Evolutionary conservation across 768 basidiomycete species (phyloP).

Genomic region (Auricularia sp.): DNA sequence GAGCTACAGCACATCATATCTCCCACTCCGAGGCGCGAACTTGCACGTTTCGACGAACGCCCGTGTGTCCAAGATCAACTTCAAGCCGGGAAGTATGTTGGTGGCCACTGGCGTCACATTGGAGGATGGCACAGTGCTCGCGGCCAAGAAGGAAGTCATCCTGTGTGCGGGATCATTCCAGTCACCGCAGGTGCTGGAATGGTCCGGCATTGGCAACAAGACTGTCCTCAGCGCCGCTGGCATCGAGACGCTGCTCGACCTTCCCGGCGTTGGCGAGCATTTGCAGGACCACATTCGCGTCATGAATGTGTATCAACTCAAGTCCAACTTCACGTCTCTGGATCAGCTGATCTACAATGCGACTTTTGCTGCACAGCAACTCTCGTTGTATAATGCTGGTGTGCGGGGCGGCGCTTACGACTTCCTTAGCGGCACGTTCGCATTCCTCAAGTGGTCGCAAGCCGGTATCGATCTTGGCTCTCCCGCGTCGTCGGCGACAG

Average conservation of each 20-base stretch:
- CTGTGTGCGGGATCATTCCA: too few relatives aligned
- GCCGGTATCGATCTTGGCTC: background rate
- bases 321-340: slow-evolving; percentile 6
- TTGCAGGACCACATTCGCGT: slow-evolving; percentile 20
- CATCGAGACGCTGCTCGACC: slow-evolving; percentile 22
- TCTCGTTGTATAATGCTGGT: slow-evolving; percentile 2
- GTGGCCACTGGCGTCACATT: background rate
- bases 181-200: slow-evolving; percentile 25
- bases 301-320: background rate
- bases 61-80: slow-evolving; percentile 6
- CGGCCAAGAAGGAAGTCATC: slow-evolving; percentile 1
- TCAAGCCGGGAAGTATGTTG: slow-evolving; percentile 4
- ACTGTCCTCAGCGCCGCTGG: slow-evolving; percentile 18
- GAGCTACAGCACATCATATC: slow-evolving; percentile 4
- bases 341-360: background rate
- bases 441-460: background rate
- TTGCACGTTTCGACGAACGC: slow-evolving; percentile 3
- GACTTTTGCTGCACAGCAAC: background rate
- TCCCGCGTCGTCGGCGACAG: background rate
- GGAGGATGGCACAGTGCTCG: background rate
- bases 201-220: slow-evolving; percentile 29
- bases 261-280: slow-evolving; percentile 31
- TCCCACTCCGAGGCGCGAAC: slow-evolving; percentile 1
- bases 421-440: background rate
- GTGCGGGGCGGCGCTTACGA: background rate